A percentile compares a stretch with the other conserved stretches of the same genome.
Evolutionary conservation across 306 rosid genomes (phyloP).

Genomic region (Rosa chinensis): DNA sequence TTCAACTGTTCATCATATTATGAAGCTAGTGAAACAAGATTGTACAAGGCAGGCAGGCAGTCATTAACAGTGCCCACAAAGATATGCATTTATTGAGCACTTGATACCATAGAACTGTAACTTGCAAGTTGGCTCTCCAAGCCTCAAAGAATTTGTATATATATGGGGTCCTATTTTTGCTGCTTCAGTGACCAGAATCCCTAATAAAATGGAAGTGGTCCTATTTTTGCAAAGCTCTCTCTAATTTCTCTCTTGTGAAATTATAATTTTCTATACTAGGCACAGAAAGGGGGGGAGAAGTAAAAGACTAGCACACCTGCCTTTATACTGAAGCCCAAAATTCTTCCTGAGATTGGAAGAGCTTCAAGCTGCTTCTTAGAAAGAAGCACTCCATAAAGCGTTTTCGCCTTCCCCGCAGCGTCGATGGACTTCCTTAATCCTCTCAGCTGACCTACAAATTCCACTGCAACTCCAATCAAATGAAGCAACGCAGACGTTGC

Average conservation of each 20-base stretch:
- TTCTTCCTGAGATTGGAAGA: slow-evolving; percentile 75
- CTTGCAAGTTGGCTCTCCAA: slow-evolving; percentile 65
- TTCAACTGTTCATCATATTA: slow-evolving; percentile 14
- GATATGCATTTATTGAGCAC: slow-evolving; percentile 52
- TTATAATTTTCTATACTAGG: slow-evolving; percentile 44
- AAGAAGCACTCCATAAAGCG: slow-evolving; percentile 86
- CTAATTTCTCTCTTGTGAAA: slow-evolving; percentile 30
- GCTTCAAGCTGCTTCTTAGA: slow-evolving; percentile 41
- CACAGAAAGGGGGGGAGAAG: slow-evolving; percentile 18
- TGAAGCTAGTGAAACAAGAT: slow-evolving; percentile 25
- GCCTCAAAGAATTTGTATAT: slow-evolving; percentile 67
- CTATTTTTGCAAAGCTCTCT: slow-evolving; percentile 36
- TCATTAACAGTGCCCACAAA: slow-evolving; percentile 41
- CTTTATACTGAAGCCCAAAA: slow-evolving; percentile 24
- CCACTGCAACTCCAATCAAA: slow-evolving; percentile 99
- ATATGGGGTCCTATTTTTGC: slow-evolving; percentile 44
- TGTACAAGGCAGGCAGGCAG: slow-evolving; percentile 35
- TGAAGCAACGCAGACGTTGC: slow-evolving; percentile 95
- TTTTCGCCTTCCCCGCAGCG: slow-evolving; percentile 96
- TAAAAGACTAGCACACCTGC: slow-evolving; percentile 29
- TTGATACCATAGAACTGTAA: slow-evolving; percentile 62
- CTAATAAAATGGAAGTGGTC: slow-evolving; percentile 67
- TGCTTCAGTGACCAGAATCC: slow-evolving; percentile 65
- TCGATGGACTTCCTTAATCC: slow-evolving; percentile 91
- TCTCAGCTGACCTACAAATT: slow-evolving; percentile 90